These are phyloP conservation scores for Colletotrichum endophyticum DNA, from an alignment of 2,329 filamentous ascomycete species.

Conservation along the genomic window DNA sequence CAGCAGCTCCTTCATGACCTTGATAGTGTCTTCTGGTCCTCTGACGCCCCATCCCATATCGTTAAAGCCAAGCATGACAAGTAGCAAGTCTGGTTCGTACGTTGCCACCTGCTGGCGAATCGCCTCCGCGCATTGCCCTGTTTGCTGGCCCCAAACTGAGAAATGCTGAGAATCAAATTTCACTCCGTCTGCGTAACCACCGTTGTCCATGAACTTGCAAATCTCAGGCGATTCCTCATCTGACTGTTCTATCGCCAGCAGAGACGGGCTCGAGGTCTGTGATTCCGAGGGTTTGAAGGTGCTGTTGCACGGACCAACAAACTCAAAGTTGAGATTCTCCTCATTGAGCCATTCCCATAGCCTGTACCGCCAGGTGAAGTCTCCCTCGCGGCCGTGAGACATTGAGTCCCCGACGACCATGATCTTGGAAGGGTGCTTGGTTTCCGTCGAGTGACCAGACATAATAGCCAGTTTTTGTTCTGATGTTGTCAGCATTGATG, in stretches of 20 bases:
- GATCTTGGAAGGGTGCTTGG: conserved; percentile 19
- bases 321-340: conserved; percentile 26
- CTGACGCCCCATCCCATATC: conserved; percentile 35
- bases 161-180: conserved; percentile 36
- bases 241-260: background rate
- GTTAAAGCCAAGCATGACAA: conserved; percentile 39
- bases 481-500: background rate
- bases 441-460: background rate
- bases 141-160: conserved; percentile 36
- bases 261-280: conserved; percentile 14
- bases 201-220: conserved; percentile 9
- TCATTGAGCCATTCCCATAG: conserved; percentile 42
- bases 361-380: conserved; percentile 47
- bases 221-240: background rate
- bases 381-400: conserved; percentile 40
- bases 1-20: conserved; percentile 30
- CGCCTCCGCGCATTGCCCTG: conserved; percentile 29
- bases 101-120: conserved; percentile 30
- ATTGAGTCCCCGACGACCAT: conserved; percentile 45
- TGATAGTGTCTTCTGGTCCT: conserved; percentile 23
- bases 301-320: conserved; percentile 42
- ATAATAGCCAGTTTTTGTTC: background rate
- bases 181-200: conserved; percentile 35
- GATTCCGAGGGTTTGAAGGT: conserved; percentile 26
- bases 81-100: conserved; percentile 35